Base-by-base conservation (phyloP, 2,329 filamentous ascomycete species). In the Sporothrix sp. region DNA sequence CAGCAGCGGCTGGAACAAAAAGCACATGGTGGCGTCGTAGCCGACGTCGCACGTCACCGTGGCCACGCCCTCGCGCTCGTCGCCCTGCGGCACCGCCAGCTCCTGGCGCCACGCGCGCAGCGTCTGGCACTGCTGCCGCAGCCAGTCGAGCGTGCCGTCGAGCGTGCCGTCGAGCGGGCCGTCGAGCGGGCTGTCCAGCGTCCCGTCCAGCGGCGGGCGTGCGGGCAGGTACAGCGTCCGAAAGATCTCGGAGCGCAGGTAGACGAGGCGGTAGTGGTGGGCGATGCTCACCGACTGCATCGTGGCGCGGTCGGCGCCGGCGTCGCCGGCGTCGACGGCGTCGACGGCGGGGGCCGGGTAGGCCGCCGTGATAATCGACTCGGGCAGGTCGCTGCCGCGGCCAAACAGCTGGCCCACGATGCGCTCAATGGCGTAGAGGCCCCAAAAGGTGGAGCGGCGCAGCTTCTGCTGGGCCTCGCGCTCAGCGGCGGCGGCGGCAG, bases 331-430 rank as follows among this genome's bases (percentile, higher is more conserved):
- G 35, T 7, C 2, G 44, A 28, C 30, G 18, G 7, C 7, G 39
- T 13, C 32, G 20, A 38, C 9, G 20, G 20, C 23, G 13, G 47
- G 18, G 23, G 35, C 54, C 42, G 63, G 64, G 54, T 67, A 67
- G 28, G 65, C 59, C 3, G 62, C 62, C 1, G 63, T 66, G 50
- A 66, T 66, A 39, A 65, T 65, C 1, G 63, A 58, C 57, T 66
- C 64, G 5, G 63, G 61, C n/a, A 66, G 55, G 51, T 67, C 64
- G 11, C 62, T 63, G 18, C 63, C 61, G 35, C 65, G 61, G 20
- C 65, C 64, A 52, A 66, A 63, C n/a, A 66, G 58, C 52, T 67
- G 65, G 3, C 63, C 63, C 27, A 65, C 60, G 18, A 64, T 65
- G 25, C 64, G 58, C 53, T 67, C 64, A 35, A 66, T 60, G 38